A percentile compares a stretch with the other conserved stretches of the same genome.
Conservation (phyloP, 2,329 filamentous ascomycete genomes). For the Cryphonectria carpinicola region DNA sequence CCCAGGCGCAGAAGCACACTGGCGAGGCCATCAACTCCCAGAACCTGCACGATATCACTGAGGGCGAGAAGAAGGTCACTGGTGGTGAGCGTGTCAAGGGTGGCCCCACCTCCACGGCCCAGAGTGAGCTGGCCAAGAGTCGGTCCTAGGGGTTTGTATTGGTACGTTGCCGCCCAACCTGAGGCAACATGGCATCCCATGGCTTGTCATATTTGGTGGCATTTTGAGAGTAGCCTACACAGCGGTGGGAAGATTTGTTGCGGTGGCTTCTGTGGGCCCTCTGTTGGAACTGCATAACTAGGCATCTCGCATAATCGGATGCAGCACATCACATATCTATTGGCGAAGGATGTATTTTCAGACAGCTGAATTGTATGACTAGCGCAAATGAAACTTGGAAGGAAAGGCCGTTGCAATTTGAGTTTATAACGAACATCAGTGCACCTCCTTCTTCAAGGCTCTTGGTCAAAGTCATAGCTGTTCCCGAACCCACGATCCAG, state of each 20-base stretch:
- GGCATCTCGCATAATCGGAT: not conserved
- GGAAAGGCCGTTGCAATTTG: not conserved
- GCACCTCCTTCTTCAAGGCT: constrained; percentile 20
- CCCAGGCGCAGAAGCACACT: constrained; percentile 45
- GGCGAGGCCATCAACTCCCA: constrained; percentile 39
- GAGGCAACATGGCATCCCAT: not conserved
- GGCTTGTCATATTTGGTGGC: not conserved
- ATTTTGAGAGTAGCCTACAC: not conserved
- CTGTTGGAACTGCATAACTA: not conserved
- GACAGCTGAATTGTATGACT: not conserved
- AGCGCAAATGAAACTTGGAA: not conserved
- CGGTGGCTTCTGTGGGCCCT: not conserved
- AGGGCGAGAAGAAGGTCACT: constrained; percentile 45
- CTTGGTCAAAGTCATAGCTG: constrained; percentile 64
- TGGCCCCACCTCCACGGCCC: constrained; percentile 44
- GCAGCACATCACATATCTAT: not conserved
- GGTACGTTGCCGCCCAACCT: too few species aligned
- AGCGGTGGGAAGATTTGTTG: not conserved
- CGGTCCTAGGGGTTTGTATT: not conserved
- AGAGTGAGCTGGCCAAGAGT: constrained; percentile 37
- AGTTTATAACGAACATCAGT: not conserved
- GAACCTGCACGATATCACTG: constrained; percentile 45
- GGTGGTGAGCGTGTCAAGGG: constrained; percentile 40
- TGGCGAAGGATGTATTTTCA: not conserved
- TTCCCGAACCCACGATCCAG: constrained; percentile 63